Evolutionary conservation across 1,139 yeast species (phyloP), one percentile per base, ranked within the genome.

Genomic region (Debaryomycetaceae sp.): DNA sequence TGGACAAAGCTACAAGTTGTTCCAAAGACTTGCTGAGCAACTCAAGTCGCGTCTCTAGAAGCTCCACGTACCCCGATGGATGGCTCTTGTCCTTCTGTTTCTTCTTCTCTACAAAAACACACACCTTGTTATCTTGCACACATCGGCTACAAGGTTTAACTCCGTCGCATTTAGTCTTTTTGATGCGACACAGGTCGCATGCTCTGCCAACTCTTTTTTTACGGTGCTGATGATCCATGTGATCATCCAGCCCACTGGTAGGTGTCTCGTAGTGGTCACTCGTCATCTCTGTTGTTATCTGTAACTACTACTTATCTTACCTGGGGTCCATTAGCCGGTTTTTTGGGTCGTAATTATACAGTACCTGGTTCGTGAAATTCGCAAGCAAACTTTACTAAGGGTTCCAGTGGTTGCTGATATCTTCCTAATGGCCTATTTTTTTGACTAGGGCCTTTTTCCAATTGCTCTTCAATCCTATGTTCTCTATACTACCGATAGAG

Each of bases 121-220:
- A 85, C 33, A 84, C 73, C 57, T 83, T 84, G 59, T 85, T 84
- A 53, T 84, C 91, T 36, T 75, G 68, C 8, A 75, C 63, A 56
- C 94, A 85, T 39, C 84, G 70, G 33, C 79, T 73, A 53, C 94
- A 85, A 2, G 94, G 92, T 53, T 82, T 82, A 47, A 78, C 75
- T 14, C 94, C 94, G 49, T 85, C 88, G 60, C 91, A 85, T 52
- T 83, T 81, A 9, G 87, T 81, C 61, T 81, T 83, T 55, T 83
- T 83, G 54, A 83, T 76, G 38, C 91, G 70, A 60, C 94, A 85
- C 39, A 85, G 79, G 56, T 85, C 92, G 52, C 94, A 85, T 5
- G 94, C 94, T 55, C 83, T 84, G 31, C 87, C 87, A 5, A 85
- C 92, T 45, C 94, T 63, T 61, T 80, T 82, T 68, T 83, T 83